These are phyloP conservation scores for Solanum bulbocastanum DNA, from an alignment of 257 asterid species.

Conservation along the genomic window DNA sequence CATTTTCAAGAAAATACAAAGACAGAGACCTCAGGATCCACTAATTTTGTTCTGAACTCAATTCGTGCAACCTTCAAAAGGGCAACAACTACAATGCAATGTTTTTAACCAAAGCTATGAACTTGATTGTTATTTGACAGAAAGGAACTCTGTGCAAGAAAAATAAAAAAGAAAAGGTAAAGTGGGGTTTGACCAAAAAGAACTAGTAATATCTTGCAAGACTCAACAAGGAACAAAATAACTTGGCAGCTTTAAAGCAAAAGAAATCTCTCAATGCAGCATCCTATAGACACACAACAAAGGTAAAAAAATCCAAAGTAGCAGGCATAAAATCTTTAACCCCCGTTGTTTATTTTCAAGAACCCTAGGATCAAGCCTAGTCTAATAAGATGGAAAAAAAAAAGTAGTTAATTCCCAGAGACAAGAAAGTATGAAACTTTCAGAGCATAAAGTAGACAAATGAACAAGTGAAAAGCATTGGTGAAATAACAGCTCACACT, in stretches of 20 bases:
- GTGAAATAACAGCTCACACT: constrained; percentile 55
- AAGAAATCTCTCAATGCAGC: constrained; percentile 52
- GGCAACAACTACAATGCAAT: constrained; percentile 4
- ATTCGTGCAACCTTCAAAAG: constrained; percentile 13
- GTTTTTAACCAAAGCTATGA: constrained; percentile 20
- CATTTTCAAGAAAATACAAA: constrained; percentile 26
- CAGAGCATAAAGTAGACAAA: constrained; percentile 51
- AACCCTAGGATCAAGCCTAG: constrained; percentile 45
- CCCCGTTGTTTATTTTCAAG: constrained; percentile 18
- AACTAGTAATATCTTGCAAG: constrained; percentile 48
- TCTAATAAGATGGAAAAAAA: constrained; percentile 24
- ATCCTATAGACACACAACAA: constrained; percentile 32
- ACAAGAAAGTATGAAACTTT: constrained; percentile 65
- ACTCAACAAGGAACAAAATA: constrained; percentile 77
- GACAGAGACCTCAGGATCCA: not conserved
- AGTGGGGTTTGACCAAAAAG: constrained; percentile 51
- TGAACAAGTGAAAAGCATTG: constrained; percentile 35
- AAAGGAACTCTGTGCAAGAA: constrained; percentile 10
- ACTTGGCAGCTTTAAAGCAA: constrained; percentile 74
- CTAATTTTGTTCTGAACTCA: constrained; percentile 13
- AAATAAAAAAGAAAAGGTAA: constrained; percentile 26
- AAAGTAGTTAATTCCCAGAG: constrained; percentile 22
- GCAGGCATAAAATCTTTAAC: constrained; percentile 40
- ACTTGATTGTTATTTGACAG: constrained; percentile 3
- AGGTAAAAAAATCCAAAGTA: constrained; percentile 45